phyloP scores from a whole-genome alignment of 2,329 filamentous ascomycete genomes.

The Tolypocladium pustulatum region DNA sequence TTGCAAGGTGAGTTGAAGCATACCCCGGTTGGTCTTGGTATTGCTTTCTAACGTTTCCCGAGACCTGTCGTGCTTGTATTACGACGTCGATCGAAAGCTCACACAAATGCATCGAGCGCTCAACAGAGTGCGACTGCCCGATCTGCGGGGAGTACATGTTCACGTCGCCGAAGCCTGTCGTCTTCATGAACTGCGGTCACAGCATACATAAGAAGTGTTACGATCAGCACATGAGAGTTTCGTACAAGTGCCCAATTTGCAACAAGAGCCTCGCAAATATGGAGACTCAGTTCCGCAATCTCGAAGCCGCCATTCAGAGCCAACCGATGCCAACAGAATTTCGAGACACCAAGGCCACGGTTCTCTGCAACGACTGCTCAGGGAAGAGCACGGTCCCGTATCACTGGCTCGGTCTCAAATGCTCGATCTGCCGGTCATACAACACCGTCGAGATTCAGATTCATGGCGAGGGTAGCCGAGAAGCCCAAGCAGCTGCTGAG shows the following conservation, averaged over 20 bases:
- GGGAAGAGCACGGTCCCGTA: slow-evolving; percentile 78
- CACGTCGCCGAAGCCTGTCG: slow-evolving; percentile 75
- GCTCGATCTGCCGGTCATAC: slow-evolving; percentile 60
- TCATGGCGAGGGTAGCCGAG: slow-evolving; percentile 29
- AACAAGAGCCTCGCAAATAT: slow-evolving; percentile 96
- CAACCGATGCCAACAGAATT: slow-evolving; percentile 92
- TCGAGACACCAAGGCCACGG: slow-evolving; percentile 64
- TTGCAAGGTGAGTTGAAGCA: slow-evolving; percentile 62
- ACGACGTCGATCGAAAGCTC: slow-evolving; percentile 74
- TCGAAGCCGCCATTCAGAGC: slow-evolving; percentile 75
- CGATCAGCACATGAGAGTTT: slow-evolving; percentile 74
- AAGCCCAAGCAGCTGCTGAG: slow-evolving; percentile 16
- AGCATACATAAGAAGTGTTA: slow-evolving; percentile 91
- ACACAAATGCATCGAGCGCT: slow-evolving; percentile 89
- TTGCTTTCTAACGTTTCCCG: slow-evolving; percentile 6
- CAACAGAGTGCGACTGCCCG: slow-evolving; percentile 90
- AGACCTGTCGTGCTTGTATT: slow-evolving; percentile 91
- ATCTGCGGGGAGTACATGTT: slow-evolving; percentile 98
- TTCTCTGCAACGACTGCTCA: slow-evolving; percentile 92
- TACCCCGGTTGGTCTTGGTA: too few relatives aligned
- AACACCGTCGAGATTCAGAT: slow-evolving; percentile 59
- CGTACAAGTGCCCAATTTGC: slow-evolving; percentile 95
- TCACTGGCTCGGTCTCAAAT: slow-evolving; percentile 93
- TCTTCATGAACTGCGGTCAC: slow-evolving; percentile 92
- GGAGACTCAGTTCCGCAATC: slow-evolving; percentile 85